Base-by-base conservation (phyloP, 371 early-diverging fungal genomes). In the Circinella umbellata region DNA sequence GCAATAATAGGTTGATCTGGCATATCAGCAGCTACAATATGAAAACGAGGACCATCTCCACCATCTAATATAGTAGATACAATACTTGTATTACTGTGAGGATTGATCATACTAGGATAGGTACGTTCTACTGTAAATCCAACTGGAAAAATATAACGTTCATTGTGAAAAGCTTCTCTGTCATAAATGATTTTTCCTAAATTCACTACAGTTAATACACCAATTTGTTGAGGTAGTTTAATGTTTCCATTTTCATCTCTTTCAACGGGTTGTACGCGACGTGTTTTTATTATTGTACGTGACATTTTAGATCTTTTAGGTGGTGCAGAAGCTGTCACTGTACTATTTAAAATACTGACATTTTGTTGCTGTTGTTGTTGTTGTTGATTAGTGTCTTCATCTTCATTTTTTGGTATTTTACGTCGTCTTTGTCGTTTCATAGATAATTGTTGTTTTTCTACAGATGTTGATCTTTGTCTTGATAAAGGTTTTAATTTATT, bases 91-190 rank as follows among this genome's bases (percentile, higher is more conserved):
- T 82, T 80, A 34, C 71, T 78, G 5, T 75, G 78, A 8, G 90
- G 85, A 72, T 94, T 88, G 4, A 88, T 77, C 86, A 93, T 93
- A 66, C 94, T 93, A 34, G 90, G 88, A 70, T 90, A 95, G 3
- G 82, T 73, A 65, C 95, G 73, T 68, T 78, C 80, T 9, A 88
- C 83, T 7, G 80, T 89, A 75, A 93, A 96, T 2, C 98, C 97
- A 3, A 95, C 91, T 11, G 98, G 95, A 82, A 90, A 97, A 36
- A 97, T 95, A 67, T 97, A 96, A 4, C 96, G 87, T 63, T 94
- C 93, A 62, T 91, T 94, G 70, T 97, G 97, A 79, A 92, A 97
- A 3, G 89, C 84, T 27, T 91, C 90, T 11, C 92, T 86, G 42
- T 93, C 92, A 68, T 80, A 81, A 4, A 92, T 88, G 4, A 97